A percentile compares a stretch with the other conserved stretches of the same genome.
Conservation (phyloP, 2,329 filamentous ascomycete genomes). For the Verticillium albo-atrum region DNA sequence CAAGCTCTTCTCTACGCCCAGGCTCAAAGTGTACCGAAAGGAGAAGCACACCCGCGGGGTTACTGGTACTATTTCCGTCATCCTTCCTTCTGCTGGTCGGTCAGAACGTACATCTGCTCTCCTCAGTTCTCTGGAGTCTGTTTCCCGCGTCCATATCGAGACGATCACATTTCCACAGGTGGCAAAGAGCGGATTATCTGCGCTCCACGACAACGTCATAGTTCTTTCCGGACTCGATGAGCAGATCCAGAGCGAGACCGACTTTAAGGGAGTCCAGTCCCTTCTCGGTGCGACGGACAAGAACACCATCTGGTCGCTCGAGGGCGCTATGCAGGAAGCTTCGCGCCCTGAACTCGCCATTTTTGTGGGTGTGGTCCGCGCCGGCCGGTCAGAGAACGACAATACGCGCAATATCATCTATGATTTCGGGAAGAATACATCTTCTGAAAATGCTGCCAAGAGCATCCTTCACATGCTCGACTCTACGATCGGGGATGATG, state of each 20-base stretch:
- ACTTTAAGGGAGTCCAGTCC: constrained; percentile 14
- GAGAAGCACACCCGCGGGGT: background rate
- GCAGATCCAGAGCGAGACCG: constrained; percentile 9
- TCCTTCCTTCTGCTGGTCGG: constrained; percentile 9
- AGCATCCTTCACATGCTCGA: constrained; percentile 13
- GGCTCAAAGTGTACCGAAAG: constrained; percentile 9
- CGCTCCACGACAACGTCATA: constrained; percentile 10
- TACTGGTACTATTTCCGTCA: constrained; percentile 9
- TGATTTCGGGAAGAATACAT: constrained; percentile 8
- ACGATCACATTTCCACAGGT: constrained; percentile 12
- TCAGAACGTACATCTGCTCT: constrained; percentile 11
- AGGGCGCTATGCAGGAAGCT: constrained; percentile 10
- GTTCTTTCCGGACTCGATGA: constrained; percentile 16
- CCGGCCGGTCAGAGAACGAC: constrained; percentile 13
- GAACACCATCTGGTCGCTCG: constrained; percentile 13
- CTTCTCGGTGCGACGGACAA: constrained; percentile 13
- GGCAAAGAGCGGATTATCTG: constrained; percentile 1
- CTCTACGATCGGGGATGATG: constrained; percentile 13
- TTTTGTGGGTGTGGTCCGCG: constrained; percentile 11
- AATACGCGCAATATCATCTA: constrained; percentile 10
- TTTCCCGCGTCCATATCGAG: constrained; percentile 5
- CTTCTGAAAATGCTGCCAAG: constrained; percentile 8
- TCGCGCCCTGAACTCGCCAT: constrained; percentile 12
- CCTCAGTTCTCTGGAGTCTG: constrained; percentile 9
- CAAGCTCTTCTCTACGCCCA: constrained; percentile 9